phyloP scores from a whole-genome alignment of 1,284 basidiomycete species.

The Lignosus rhinocerotis region DNA sequence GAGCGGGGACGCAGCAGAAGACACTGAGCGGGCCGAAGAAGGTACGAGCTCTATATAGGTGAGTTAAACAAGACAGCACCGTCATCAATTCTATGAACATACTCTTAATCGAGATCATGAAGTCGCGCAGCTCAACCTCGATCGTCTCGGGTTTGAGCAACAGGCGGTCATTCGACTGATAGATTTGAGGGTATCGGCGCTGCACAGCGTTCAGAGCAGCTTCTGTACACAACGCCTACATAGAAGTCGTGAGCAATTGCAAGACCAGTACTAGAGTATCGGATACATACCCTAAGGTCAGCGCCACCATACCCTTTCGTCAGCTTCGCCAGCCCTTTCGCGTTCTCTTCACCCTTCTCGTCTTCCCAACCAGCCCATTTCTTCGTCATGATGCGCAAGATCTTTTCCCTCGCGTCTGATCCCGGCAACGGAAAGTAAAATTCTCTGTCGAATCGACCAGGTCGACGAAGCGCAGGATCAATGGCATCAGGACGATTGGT shows the following conservation, averaged over 20 bases:
- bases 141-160: slow-evolving; percentile 88
- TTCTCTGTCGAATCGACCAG: slow-evolving; percentile 96
- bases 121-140: slow-evolving; percentile 86
- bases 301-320: slow-evolving; percentile 99
- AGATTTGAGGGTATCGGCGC: slow-evolving; percentile 95
- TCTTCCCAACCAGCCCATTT: slow-evolving; percentile 88
- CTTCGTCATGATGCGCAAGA: slow-evolving; percentile 89
- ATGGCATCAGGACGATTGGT: slow-evolving; percentile 98
- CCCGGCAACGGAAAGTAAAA: slow-evolving; percentile 97
- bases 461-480: slow-evolving; percentile 92
- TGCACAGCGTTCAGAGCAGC: slow-evolving; percentile 97
- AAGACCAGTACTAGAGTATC: background rate
- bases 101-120: slow-evolving; percentile 98
- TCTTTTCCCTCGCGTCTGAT: slow-evolving; percentile 83
- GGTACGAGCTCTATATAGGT: slow-evolving; percentile 77
- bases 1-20: slow-evolving; percentile 83
- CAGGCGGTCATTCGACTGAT: slow-evolving; percentile 87
- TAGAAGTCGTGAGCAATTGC: background rate
- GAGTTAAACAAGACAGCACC: too few relatives aligned
- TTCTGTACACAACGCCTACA: slow-evolving; percentile 91
- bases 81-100: slow-evolving; percentile 30
- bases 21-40: slow-evolving; percentile 89
- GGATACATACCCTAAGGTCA: slow-evolving; percentile 78
- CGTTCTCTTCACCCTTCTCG: slow-evolving; percentile 54
- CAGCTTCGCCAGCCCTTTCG: slow-evolving; percentile 78